These are phyloP conservation scores for Cordyceps sp. DNA, from an alignment of 2,329 filamentous ascomycete genomes.

Conservation along the genomic window DNA sequence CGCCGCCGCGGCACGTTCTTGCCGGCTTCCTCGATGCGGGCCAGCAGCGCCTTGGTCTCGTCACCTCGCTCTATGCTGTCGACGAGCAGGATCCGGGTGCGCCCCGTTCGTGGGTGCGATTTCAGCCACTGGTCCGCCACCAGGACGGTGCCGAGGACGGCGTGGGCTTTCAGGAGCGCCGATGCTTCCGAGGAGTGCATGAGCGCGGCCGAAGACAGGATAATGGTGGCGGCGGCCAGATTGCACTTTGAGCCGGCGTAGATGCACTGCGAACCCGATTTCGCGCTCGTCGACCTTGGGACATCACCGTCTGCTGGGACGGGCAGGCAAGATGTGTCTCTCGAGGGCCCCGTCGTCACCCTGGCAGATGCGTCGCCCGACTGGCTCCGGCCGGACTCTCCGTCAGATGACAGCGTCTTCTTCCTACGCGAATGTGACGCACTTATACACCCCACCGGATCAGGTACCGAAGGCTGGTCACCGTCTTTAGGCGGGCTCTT, in stretches of 20 bases:
- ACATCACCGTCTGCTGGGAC: no score
- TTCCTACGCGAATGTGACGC: no score
- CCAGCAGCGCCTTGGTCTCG: slow-evolving; percentile 16
- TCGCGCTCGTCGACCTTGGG: no score
- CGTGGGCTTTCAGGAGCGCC: slow-evolving; percentile 23
- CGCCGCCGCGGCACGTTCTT: slow-evolving; percentile 10
- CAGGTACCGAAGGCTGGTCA: no score
- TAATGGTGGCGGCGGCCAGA: slow-evolving; percentile 17
- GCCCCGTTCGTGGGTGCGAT: neutral
- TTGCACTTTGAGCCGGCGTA: slow-evolving; percentile 18
- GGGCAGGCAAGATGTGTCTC: no score
- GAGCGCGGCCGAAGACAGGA: slow-evolving; percentile 26
- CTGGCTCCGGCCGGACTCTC: no score
- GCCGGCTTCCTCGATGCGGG: slow-evolving; percentile 13
- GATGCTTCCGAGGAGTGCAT: slow-evolving; percentile 17
- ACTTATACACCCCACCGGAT: no score
- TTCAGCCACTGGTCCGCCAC: slow-evolving; percentile 19
- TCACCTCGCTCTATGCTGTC: slow-evolving; percentile 17
- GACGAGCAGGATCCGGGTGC: slow-evolving; percentile 22
- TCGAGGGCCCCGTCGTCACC: no score
- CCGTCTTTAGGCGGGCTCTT: no score
- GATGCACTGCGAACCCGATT: slow-evolving; percentile 9
- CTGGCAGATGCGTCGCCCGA: no score
- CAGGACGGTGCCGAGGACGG: slow-evolving; percentile 16
- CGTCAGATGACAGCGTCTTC: no score